Evolutionary conservation across 75 land plant species (phyloP).

Genomic region (Cupressus sempervirens): DNA sequence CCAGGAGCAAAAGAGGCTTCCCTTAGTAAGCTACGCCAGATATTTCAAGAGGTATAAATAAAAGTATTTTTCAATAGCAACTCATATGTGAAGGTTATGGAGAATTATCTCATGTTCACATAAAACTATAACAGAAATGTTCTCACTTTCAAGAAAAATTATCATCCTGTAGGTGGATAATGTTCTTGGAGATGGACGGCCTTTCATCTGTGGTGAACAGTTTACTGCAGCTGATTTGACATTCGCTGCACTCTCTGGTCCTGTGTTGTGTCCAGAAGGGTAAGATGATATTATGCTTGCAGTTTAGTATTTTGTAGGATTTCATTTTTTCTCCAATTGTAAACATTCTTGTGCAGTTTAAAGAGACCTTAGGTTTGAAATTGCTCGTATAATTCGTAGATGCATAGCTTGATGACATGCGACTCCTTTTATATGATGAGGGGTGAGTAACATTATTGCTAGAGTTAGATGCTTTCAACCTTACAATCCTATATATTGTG

Average conservation of each 20-base stretch:
- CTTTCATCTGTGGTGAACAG: slow-evolving; percentile 38
- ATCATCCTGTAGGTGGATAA: slow-evolving; percentile 24
- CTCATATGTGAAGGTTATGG: neutral
- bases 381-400: neutral
- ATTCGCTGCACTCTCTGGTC: slow-evolving; percentile 44
- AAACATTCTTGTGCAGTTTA: neutral
- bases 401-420: neutral
- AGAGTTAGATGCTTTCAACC: too few species aligned
- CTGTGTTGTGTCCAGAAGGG: slow-evolving; percentile 24
- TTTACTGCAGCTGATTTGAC: slow-evolving; percentile 43
- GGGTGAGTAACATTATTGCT: neutral
- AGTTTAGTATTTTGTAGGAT: neutral
- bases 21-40: slow-evolving; percentile 10
- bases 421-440: neutral
- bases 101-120: neutral
- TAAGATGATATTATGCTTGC: slow-evolving; percentile 9
- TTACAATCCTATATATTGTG: too few species aligned
- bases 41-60: slow-evolving; percentile 29
- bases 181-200: slow-evolving; percentile 36
- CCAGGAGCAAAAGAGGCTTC: slow-evolving; percentile 27
- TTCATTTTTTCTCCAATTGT: too few species aligned
- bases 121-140: neutral
- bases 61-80: neutral
- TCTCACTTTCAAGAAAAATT: neutral
- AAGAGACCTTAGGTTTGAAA: neutral